Conservation (phyloP, 495 filamentous ascomycete genomes). For the Daldinia grandis region DNA sequence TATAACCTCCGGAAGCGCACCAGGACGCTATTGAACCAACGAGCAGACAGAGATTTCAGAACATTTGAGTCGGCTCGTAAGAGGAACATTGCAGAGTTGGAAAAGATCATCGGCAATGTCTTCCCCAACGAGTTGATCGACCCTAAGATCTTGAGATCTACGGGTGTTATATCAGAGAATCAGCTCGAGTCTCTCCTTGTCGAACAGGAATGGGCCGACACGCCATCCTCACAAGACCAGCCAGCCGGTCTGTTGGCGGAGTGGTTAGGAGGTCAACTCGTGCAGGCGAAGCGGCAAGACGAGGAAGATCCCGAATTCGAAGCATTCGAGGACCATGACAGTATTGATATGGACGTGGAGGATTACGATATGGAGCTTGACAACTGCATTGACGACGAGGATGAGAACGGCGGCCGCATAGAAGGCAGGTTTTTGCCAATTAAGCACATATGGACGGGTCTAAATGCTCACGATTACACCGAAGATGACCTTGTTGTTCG, state of each 20-base stretch:
- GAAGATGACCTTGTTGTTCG: conserved; percentile 30
- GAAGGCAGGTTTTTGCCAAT: conserved; percentile 47
- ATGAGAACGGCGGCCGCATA: conserved; percentile 50
- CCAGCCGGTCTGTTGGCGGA: conserved; percentile 59
- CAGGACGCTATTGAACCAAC: neutral
- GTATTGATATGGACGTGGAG: conserved; percentile 36
- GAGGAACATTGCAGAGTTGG: conserved; percentile 48
- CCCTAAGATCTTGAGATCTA: conserved; percentile 53
- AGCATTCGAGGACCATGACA: conserved; percentile 38
- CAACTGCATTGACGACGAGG: conserved; percentile 50
- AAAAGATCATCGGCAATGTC: conserved; percentile 57
- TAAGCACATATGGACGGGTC: conserved; percentile 50
- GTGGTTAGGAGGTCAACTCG: conserved; percentile 68
- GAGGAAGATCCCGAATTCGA: conserved; percentile 51
- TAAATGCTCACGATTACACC: conserved; percentile 26
- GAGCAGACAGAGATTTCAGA: conserved; percentile 34
- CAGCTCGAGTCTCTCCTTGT: conserved; percentile 69
- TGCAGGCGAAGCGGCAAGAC: conserved; percentile 38
- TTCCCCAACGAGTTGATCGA: conserved; percentile 61
- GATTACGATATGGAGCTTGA: conserved; percentile 49
- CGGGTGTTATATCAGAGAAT: conserved; percentile 64
- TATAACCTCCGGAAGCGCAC: conserved; percentile 63
- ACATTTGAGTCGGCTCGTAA: conserved; percentile 39
- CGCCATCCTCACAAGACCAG: conserved; percentile 40
- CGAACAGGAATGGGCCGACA: conserved; percentile 62